Percentiles rank a stretch among this genome's conserved stretches.
phyloP scores from a whole-genome alignment of 176 grass and related monocot genomes.

The Oryza officinalis region DNA sequence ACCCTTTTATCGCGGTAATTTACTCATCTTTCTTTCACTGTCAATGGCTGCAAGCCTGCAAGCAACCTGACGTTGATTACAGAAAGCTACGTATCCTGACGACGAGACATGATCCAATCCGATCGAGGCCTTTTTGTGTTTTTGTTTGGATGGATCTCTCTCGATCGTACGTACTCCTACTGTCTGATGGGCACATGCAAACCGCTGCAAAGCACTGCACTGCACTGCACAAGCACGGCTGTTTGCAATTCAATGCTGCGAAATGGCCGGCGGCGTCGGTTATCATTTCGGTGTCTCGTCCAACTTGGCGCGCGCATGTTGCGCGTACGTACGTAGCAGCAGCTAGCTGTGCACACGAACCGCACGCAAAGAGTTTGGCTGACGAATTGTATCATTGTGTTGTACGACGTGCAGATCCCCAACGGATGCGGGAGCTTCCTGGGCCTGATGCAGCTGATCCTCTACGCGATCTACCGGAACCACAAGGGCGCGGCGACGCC shows the following conservation, averaged over 20 bases:
- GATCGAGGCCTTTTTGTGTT: not conserved
- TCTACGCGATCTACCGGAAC: slow-evolving; percentile 87
- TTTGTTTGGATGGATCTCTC: not conserved
- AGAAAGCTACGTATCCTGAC: not conserved
- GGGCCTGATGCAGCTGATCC: slow-evolving; percentile 72
- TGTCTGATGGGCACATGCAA: slow-evolving; percentile 26
- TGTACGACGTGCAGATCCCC: slow-evolving; percentile 58
- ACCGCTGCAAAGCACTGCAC: not conserved
- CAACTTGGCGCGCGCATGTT: slow-evolving; percentile 5
- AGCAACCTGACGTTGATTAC: not conserved
- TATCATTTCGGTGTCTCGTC: slow-evolving; percentile 23
- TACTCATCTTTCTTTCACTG: not conserved
- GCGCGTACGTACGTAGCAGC: not conserved
- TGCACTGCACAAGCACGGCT: not conserved
- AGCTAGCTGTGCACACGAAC: not conserved
- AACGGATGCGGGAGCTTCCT: slow-evolving; percentile 86
- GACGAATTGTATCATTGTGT: not conserved
- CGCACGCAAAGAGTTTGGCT: not conserved
- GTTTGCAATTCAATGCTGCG: slow-evolving; percentile 5
- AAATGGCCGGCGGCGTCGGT: not conserved
- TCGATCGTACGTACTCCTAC: not conserved
- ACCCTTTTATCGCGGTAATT: slow-evolving; percentile 82
- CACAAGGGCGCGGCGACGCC: slow-evolving; percentile 44
- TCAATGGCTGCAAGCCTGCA: no score
- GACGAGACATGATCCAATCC: not conserved